Evolutionary conservation across 768 basidiomycete species (phyloP).

Genomic region (Crucibulum laeve): DNA sequence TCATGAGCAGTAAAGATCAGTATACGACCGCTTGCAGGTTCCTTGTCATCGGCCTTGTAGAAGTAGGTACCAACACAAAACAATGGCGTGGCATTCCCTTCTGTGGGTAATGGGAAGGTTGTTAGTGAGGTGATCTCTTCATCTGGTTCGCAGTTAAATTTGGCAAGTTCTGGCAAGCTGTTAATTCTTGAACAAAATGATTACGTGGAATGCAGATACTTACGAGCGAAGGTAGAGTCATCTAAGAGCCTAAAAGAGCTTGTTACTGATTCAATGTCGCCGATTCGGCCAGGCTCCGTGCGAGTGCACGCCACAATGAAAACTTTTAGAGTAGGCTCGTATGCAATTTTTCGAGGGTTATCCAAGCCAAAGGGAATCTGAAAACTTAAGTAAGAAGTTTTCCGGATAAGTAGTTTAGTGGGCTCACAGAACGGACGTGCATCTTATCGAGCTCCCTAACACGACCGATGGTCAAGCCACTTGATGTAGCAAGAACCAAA

Average conservation of each 20-base stretch:
- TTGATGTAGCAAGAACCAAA: slow-evolving; percentile 53
- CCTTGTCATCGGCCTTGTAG: slow-evolving; percentile 37
- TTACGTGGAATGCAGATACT: slow-evolving; percentile 17
- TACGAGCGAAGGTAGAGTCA: slow-evolving; percentile 59
- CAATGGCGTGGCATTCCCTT: slow-evolving; percentile 28
- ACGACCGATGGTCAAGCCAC: slow-evolving; percentile 58
- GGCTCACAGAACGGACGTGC: slow-evolving; percentile 71
- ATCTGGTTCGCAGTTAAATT: slow-evolving; percentile 41
- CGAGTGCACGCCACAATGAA: slow-evolving; percentile 67
- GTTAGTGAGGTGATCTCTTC: slow-evolving; percentile 65
- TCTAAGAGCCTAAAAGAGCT: slow-evolving; percentile 68
- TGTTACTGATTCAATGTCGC: slow-evolving; percentile 37
- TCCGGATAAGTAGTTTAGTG: slow-evolving; percentile 1
- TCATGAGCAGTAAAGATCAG: slow-evolving; percentile 45
- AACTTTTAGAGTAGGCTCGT: slow-evolving; percentile 46
- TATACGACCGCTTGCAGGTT: slow-evolving; percentile 56
- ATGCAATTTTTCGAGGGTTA: slow-evolving; percentile 62
- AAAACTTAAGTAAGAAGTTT: neutral
- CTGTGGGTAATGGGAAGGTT: slow-evolving; percentile 24
- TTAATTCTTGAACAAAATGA: neutral
- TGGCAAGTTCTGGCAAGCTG: slow-evolving; percentile 33
- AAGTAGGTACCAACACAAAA: slow-evolving; percentile 49
- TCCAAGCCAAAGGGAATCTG: slow-evolving; percentile 72
- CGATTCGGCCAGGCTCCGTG: slow-evolving; percentile 49
- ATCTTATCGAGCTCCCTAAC: slow-evolving; percentile 70